Evolutionary conservation across 1,139 yeast species (phyloP), one percentile per base, ranked within the genome.

Genomic region (Candida tunisiensis): DNA sequence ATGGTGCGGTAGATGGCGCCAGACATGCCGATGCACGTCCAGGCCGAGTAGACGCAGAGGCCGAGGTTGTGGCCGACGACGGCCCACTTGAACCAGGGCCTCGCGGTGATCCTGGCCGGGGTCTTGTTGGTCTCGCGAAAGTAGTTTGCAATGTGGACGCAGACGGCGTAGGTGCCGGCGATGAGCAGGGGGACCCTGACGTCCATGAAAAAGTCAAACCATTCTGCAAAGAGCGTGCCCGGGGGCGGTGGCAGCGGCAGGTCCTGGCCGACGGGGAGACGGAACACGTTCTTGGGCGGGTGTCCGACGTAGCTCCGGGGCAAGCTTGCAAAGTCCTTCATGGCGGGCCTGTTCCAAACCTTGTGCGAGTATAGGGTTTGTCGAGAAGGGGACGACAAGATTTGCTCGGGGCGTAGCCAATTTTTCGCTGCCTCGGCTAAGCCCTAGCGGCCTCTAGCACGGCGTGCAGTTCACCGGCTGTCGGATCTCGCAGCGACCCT

Each of bases 21-120:
- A 16, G 65, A 49, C 72, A 74, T 72, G n/a, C 82, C 80, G 11
- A 69, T 29, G 39, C 73, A 73, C 5, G 83, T 73, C 82, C 82
- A 74, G 18, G 67, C 65, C 4, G 82, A 72, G 53, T 74, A 74
- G 16, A 58, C 49, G 45, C 82, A 74, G 26, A 74, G 62, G 25
- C 66, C 63, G 13, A 69, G 42, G 45, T 74, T 74, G 51, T 74
- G 88, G 23, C 68, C 41, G 13, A 74, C 47, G 11, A 74, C 82
- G 33, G 74, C 60, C 23, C 54, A 30, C 44, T 66, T 66, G 59
- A 74, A 74, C 17, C 51, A 25, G 3, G 39, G 33, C 11, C 64
- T 55, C 26, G 53, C 59, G 15, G 79, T 57, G 32, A 74, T 53
- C 14, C 51, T 37, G 34, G 56, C 58, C 2, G 85, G 82, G 22